These are phyloP conservation scores for Zanthoxylum bungeanum DNA, from an alignment of 345 rosid genomes.

Conservation along the genomic window DNA sequence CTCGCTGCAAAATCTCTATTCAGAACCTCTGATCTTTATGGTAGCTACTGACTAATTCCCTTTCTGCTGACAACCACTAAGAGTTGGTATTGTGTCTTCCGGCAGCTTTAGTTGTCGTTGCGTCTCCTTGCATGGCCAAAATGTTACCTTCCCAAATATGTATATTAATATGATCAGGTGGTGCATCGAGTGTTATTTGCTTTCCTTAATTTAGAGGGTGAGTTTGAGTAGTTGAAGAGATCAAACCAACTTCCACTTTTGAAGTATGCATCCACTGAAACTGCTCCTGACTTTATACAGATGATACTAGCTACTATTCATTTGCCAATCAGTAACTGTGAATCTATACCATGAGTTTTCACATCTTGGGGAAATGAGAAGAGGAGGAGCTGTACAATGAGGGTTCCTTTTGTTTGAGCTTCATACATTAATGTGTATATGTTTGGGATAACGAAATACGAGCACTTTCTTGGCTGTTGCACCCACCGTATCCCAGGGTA, in stretches of 20 bases:
- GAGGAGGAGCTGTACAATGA: neutral
- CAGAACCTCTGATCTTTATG: neutral
- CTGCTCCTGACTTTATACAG: neutral
- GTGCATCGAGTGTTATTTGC: neutral
- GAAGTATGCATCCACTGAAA: slow-evolving; percentile 1
- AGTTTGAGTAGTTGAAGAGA: slow-evolving; percentile 4
- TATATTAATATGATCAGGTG: neutral
- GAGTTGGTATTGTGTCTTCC: slow-evolving; percentile 1
- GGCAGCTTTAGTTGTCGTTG: neutral
- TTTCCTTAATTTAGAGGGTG: neutral
- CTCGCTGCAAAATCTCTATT: neutral
- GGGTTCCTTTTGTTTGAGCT: slow-evolving; percentile 19
- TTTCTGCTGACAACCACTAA: neutral
- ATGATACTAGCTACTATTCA: neutral
- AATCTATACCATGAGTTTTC: neutral
- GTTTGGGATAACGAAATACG: neutral
- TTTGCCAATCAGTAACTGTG: neutral
- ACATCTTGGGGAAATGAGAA: neutral
- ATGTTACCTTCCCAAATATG: slow-evolving; percentile 3
- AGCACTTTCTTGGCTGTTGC: neutral
- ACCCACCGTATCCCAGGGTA: neutral
- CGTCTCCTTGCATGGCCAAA: neutral
- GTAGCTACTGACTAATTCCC: neutral
- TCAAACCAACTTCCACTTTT: slow-evolving; percentile 3
- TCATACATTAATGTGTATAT: slow-evolving; percentile 27